phyloP scores from a whole-genome alignment of 768 basidiomycete species.

The Mycena pura region DNA sequence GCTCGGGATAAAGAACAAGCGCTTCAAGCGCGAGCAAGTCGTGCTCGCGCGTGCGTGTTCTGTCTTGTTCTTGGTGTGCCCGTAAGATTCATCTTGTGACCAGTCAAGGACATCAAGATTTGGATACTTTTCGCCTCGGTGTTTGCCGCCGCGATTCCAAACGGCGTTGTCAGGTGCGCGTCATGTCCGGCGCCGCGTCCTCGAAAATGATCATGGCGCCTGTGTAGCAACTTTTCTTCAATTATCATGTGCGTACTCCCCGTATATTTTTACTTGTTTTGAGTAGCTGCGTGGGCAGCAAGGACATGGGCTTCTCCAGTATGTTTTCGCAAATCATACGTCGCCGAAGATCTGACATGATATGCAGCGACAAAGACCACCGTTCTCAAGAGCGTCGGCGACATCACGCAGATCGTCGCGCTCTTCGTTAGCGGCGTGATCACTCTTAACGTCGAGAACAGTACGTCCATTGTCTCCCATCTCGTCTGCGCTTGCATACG shows the following conservation, averaged over 20 bases:
- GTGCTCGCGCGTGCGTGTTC: slow-evolving; percentile 13
- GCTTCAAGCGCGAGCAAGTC: slow-evolving; percentile 28
- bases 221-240: slow-evolving; percentile 25
- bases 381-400: slow-evolving; percentile 29
- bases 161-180: slow-evolving; percentile 24
- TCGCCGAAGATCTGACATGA: not conserved
- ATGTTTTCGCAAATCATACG: not conserved
- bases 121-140: slow-evolving; percentile 28
- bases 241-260: slow-evolving; percentile 22
- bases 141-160: slow-evolving; percentile 30
- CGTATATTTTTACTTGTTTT: not conserved
- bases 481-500: not conserved
- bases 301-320: slow-evolving; percentile 29
- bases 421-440: slow-evolving; percentile 26
- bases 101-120: slow-evolving; percentile 27
- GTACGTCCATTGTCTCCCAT: slow-evolving; percentile 13
- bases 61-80: not conserved
- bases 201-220: no score
- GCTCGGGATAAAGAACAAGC: slow-evolving; percentile 33
- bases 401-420: slow-evolving; percentile 29
- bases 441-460: slow-evolving; percentile 26
- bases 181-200: no score
- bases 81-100: not conserved
- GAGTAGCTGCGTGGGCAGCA: not conserved
- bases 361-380: slow-evolving; percentile 23